Percentiles rank a stretch among this genome's conserved stretches.
Conservation (phyloP, 169 alveolate species). For the Plasmodium gaboni region DNA sequence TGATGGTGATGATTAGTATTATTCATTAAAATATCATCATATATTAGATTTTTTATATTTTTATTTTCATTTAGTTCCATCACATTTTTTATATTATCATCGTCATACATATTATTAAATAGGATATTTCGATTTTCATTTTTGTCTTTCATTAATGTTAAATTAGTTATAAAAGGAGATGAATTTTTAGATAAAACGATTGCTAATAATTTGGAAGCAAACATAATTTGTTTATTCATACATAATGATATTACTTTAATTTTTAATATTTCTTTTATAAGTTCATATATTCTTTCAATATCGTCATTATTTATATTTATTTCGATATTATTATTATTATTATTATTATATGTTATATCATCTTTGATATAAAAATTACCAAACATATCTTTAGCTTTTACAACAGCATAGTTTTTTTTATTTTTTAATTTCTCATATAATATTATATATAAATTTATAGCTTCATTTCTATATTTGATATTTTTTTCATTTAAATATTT, state of each 20-base stretch:
- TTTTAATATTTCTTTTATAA: slow-evolving; percentile 57
- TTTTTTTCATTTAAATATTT: slow-evolving; percentile 63
- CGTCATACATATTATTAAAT: not conserved
- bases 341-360: not conserved
- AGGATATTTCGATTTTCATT: not conserved
- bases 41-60: not conserved
- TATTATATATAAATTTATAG: slow-evolving; percentile 53
- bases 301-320: slow-evolving; percentile 2
- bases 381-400: slow-evolving; percentile 58
- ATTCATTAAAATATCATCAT: not conserved
- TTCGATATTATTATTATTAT: not conserved
- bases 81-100: not conserved
- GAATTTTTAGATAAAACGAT: slow-evolving; percentile 61
- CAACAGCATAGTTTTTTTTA: slow-evolving; percentile 35
- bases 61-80: not conserved
- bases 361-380: slow-evolving; percentile 69
- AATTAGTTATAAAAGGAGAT: slow-evolving; percentile 38
- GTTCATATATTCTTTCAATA: slow-evolving; percentile 29
- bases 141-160: slow-evolving; percentile 20
- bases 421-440: slow-evolving; percentile 29
- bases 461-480: slow-evolving; percentile 52
- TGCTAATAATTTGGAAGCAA: slow-evolving; percentile 59
- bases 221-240: slow-evolving; percentile 47
- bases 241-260: slow-evolving; percentile 44
- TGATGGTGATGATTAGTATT: not conserved